These are phyloP conservation scores for Schoenoplectus triqueter DNA, from an alignment of 202 grass and related monocot genomes.

Conservation along the genomic window DNA sequence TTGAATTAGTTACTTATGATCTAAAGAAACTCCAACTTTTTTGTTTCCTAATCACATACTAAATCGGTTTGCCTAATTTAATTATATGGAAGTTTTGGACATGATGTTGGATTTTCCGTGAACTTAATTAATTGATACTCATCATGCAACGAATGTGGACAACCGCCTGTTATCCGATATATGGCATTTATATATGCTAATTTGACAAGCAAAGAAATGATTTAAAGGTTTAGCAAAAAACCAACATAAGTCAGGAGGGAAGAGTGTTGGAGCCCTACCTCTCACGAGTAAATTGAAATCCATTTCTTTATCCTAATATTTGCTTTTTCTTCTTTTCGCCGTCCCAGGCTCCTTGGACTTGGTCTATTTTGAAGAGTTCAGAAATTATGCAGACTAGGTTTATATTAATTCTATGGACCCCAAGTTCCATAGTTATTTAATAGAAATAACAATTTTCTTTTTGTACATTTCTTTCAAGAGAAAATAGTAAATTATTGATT, in stretches of 20 bases:
- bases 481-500: no score
- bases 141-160: neutral
- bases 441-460: no score
- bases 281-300: slow-evolving; percentile 25
- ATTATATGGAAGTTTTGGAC: neutral
- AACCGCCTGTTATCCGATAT: neutral
- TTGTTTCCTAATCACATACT: no score
- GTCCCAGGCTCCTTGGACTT: slow-evolving; percentile 7
- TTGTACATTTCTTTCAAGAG: no score
- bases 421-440: neutral
- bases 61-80: no score
- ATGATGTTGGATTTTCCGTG: neutral
- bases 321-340: neutral
- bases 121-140: neutral
- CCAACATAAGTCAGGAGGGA: slow-evolving; percentile 18
- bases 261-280: slow-evolving; percentile 20
- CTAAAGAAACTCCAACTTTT: no score
- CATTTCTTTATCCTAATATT: slow-evolving; percentile 34
- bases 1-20: no score
- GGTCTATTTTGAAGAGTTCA: slow-evolving; percentile 9
- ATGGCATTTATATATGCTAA: slow-evolving; percentile 10
- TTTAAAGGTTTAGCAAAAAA: slow-evolving; percentile 12
- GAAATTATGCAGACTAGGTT: slow-evolving; percentile 18
- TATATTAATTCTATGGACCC: neutral
- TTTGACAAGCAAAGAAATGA: slow-evolving; percentile 27